Base-by-base conservation (phyloP, 2,329 filamentous ascomycete genomes). In the Sporothrix schenckii region DNA sequence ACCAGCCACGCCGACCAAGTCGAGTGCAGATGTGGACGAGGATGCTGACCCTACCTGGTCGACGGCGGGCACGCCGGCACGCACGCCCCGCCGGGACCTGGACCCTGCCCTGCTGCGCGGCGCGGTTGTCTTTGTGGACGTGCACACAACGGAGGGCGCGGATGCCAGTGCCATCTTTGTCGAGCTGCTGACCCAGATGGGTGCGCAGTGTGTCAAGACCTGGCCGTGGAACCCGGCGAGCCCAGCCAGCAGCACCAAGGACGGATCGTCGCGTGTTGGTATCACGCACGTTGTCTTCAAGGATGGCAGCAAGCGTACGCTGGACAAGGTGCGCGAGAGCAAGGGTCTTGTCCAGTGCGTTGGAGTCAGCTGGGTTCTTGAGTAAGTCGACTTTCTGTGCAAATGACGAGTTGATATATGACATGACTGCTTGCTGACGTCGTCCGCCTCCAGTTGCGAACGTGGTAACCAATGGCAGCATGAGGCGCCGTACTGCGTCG, bases 221-320 rank as follows among this genome's bases (percentile, higher is more conserved):
- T 95, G 92, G 92, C 82, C 83, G 58, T 94, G 91, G 90, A 90
- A 90, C 76, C 87, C 88, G 7, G 79, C 71, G 68, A 80, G 79
- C 60, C 74, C 77, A 3, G 74, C 16, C 44, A 16, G 21, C 5
- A 19, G 75, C 30, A 76, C 76, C 49, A 82, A 84, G 16, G 56
- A 60, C 13, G 14, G 16, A 5, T 54, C 67, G 16, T 77, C 79
- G 54, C 91, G 88, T 77, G 82, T 92, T 71, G 91, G 90, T 5
- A 92, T 97, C 75, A 97, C 93, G 0, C 93, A 97, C 77, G 91
- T 97, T 9, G 88, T 97, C 7, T 97, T 89, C 83, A 97, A 97
- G 79, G 93, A 97, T 76, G 93, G 93, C 60, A 89, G 89, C 54
- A 89, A 90, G 76, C 85, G 90, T 34, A 97, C 93, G 0, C 80